phyloP scores from a whole-genome alignment of 768 basidiomycete species.

The Trametes maxima region DNA sequence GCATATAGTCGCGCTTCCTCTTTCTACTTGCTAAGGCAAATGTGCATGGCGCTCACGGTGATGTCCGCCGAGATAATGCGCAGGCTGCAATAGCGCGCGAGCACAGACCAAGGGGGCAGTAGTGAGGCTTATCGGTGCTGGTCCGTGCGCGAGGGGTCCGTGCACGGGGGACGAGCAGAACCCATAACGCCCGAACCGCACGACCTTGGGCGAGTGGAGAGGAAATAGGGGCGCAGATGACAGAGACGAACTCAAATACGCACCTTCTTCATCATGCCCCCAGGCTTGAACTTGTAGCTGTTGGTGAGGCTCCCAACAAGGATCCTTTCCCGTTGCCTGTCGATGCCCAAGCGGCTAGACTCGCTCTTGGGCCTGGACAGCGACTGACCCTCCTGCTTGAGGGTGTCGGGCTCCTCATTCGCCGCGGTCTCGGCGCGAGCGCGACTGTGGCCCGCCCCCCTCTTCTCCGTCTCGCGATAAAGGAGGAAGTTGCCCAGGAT shows the following conservation, averaged over 20 bases:
- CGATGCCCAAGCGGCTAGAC: conserved; percentile 48
- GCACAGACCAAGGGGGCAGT: background rate
- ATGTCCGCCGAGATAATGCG: conserved; percentile 6
- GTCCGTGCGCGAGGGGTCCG: background rate
- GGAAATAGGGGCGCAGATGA: background rate
- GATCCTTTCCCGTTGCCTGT: conserved; percentile 76
- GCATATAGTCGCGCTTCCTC: background rate
- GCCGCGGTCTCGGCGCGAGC: conserved; percentile 47
- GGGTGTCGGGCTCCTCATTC: conserved; percentile 37
- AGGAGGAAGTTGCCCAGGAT: conserved; percentile 95
- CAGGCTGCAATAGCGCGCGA: background rate
- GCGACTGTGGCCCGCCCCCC: conserved; percentile 64
- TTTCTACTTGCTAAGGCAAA: background rate
- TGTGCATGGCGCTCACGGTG: conserved; percentile 7
- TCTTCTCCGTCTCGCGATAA: conserved; percentile 92
- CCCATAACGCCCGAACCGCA: background rate
- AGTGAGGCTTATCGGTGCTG: conserved; percentile 11
- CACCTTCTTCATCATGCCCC: conserved; percentile 98
- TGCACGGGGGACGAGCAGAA: background rate
- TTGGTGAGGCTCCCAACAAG: conserved; percentile 92
- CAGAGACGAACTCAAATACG: conserved; percentile 27
- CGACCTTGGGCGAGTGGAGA: background rate
- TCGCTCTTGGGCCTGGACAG: conserved; percentile 70
- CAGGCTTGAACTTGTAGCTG: conserved; percentile 88
- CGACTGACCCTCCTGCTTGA: conserved; percentile 40